Base-by-base conservation (phyloP, 345 rosid genomes). In the Carallia pectinifolia region DNA sequence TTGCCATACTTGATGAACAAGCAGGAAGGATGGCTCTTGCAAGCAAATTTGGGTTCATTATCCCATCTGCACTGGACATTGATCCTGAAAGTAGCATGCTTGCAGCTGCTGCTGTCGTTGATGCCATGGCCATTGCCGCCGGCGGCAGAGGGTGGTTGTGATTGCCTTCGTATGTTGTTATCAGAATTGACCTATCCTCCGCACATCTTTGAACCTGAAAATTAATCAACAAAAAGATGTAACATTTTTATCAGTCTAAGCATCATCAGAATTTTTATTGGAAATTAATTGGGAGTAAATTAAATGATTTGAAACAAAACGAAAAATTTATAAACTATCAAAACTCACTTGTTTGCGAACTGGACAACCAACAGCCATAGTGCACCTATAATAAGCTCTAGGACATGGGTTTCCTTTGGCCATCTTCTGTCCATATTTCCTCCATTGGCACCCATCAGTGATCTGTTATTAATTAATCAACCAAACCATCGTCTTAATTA, bases 351-450 rank as follows among this genome's bases (percentile, higher is more conserved):
- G 97, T 67, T 95, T 95, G 63, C 99, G 98, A 69, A 95, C 99
- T 1, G 98, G 97, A 27, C 99, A 95, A 13, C 90, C 93, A 17
- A 82, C 80, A 5, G 96, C 96, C 99, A 95, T 92, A 31, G 99
- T 95, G 89, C 99, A 95, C 2, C 99, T 88, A 56, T 95, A 95
- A 65, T 95, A 95, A 74, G 99, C 97, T 63, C 99, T 80, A 18
- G 99, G 99, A 34, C 97, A 90, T 0, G 99, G 99, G 71, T 95
- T 95, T 69, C 99, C 99, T 80, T 95, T 95, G 0, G 99, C 98
- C 96, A 92, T 95, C 74, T 95, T 95, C 56, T 95, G 99, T 19
- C 99, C 99, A n/a, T 95, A 95, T 71, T 95, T 95, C 63, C 99
- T 71, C 99, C 99, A 95, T 76, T 90, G 99, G 55, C 99, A 95